Percentiles rank a stretch among this genome's conserved stretches.
phyloP scores from a whole-genome alignment of 768 basidiomycete species.

The Scleroderma citrinum region DNA sequence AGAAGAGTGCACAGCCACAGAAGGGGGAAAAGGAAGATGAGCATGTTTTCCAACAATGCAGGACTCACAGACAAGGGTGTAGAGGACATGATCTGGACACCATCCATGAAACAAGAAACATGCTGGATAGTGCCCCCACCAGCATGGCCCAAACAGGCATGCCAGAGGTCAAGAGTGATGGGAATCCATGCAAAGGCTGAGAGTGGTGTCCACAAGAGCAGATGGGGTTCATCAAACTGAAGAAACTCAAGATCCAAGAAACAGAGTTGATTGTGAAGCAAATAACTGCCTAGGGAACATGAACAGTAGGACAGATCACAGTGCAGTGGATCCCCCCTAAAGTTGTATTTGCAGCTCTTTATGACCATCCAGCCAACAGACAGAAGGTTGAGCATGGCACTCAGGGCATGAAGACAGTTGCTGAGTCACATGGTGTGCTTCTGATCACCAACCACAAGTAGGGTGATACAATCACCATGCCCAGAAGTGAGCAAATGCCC shows the following conservation, averaged over 20 bases:
- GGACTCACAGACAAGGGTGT: neutral
- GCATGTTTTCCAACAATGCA: conserved; percentile 6
- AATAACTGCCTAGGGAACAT: neutral
- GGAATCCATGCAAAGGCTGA: neutral
- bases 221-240: neutral
- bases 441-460: no score
- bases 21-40: neutral
- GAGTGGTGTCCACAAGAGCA: neutral
- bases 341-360: neutral
- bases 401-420: neutral
- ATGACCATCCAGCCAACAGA: neutral
- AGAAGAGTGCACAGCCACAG: neutral
- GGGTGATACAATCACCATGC: no score
- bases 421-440: no score
- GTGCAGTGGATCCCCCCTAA: neutral
- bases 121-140: neutral
- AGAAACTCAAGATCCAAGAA: neutral
- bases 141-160: neutral
- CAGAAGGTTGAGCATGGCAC: neutral
- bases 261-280: neutral
- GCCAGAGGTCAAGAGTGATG: neutral
- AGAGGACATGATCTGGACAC: neutral
- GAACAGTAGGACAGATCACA: neutral
- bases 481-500: neutral
- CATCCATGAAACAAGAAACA: neutral